phyloP scores from a whole-genome alignment of 768 basidiomycete species.

The Amanita polypyramis region DNA sequence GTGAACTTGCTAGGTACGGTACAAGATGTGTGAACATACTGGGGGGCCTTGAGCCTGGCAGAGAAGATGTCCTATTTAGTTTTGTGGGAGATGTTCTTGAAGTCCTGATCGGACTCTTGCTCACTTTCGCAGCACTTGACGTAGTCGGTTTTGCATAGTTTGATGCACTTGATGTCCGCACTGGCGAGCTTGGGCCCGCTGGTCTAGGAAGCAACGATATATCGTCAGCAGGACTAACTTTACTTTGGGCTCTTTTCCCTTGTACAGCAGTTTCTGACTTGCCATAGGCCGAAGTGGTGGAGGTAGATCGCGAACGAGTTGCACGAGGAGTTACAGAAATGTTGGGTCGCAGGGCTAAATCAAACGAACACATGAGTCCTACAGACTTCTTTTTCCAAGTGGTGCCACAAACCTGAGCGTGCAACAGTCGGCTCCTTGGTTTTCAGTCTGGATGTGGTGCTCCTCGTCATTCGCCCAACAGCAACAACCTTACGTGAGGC shows the following conservation, averaged over 20 bases:
- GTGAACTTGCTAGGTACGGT: neutral
- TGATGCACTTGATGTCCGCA: conserved; percentile 7
- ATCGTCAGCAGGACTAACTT: conserved; percentile 5
- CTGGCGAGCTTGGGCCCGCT: conserved; percentile 23
- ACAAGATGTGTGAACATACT: conserved; percentile 6
- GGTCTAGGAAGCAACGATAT: conserved; percentile 10
- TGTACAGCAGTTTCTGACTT: neutral
- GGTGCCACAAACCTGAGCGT: conserved; percentile 8
- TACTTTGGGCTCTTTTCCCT: neutral
- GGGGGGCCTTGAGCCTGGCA: conserved; percentile 7
- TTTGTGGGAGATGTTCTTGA: conserved; percentile 2
- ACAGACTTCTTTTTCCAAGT: neutral
- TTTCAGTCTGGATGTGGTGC: conserved; percentile 21
- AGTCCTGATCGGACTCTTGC: conserved; percentile 17
- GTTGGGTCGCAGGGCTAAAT: conserved; percentile 1
- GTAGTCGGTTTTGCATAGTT: conserved; percentile 11
- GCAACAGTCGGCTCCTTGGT: conserved; percentile 2
- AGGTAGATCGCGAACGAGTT: neutral
- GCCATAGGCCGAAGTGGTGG: neutral
- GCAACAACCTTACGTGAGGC: conserved; percentile 14
- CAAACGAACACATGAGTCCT: neutral
- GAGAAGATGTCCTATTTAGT: conserved; percentile 4
- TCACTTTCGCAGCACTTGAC: conserved; percentile 15
- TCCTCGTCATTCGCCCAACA: conserved; percentile 25
- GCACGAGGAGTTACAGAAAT: neutral